Percentiles rank a stretch among this genome's conserved stretches.
Conservation (phyloP, 2,329 filamentous ascomycete species). For the Parastagonospora avenae region DNA sequence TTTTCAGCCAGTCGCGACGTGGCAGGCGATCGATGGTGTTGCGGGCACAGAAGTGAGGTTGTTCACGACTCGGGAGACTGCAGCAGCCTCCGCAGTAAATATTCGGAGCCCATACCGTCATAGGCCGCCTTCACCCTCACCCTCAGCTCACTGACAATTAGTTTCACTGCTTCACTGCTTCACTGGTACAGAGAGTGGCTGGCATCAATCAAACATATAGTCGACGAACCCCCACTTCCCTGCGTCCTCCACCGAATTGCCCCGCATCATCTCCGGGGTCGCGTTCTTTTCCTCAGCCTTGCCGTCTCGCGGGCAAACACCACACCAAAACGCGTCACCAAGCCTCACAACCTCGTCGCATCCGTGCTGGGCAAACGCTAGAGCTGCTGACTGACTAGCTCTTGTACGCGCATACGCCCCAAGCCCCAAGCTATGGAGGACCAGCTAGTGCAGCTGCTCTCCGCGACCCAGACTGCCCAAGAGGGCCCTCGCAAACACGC, state of each 20-base stretch:
- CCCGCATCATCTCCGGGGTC: constrained; percentile 29
- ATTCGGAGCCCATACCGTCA: not conserved
- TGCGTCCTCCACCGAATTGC: constrained; percentile 19
- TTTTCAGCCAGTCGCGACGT: constrained; percentile 8
- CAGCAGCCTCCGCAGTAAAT: not conserved
- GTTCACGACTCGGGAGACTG: constrained; percentile 4
- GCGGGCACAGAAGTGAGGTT: not conserved
- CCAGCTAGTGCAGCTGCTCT: constrained; percentile 85
- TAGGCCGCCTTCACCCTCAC: constrained; percentile 2
- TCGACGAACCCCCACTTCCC: constrained; percentile 1
- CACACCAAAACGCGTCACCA: constrained; percentile 31
- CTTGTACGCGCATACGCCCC: constrained; percentile 26
- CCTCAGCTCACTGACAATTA: not conserved
- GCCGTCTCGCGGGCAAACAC: constrained; percentile 14
- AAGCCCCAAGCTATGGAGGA: constrained; percentile 72
- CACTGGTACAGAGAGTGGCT: too few relatives aligned
- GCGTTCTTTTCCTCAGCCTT: constrained; percentile 23
- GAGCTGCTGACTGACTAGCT: constrained; percentile 34
- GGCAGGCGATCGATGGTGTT: constrained; percentile 3
- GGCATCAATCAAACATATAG: not conserved
- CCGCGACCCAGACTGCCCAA: constrained; percentile 79
- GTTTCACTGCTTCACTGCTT: too few relatives aligned
- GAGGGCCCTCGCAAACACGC: constrained; percentile 82
- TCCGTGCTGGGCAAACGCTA: constrained; percentile 29
- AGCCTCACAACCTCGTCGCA: constrained; percentile 6